These are phyloP conservation scores for Lodderomyces margitis DNA, from an alignment of 1,139 yeast genomes.

Conservation along the genomic window DNA sequence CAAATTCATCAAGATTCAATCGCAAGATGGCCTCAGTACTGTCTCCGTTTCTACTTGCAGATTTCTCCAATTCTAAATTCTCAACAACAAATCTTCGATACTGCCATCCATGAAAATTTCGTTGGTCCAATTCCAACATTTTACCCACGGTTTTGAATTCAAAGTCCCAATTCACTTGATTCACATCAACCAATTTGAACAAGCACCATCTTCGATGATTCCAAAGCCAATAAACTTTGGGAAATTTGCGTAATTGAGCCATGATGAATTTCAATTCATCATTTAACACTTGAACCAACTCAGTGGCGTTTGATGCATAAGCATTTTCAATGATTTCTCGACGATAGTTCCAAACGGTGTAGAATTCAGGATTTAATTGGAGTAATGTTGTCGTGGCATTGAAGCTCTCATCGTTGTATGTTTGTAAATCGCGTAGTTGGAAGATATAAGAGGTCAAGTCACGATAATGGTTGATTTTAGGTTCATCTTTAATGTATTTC, in stretches of 20 bases:
- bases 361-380: constrained; percentile 76
- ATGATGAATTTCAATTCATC: constrained; percentile 64
- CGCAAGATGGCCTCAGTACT: constrained; percentile 19
- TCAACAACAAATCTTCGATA: constrained; percentile 74
- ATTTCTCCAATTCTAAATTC: constrained; percentile 38
- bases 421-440: constrained; percentile 26
- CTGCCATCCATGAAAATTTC: constrained; percentile 97
- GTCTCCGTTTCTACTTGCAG: constrained; percentile 10
- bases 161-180: constrained; percentile 56
- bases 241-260: constrained; percentile 58
- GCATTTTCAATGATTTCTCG: constrained; percentile 59
- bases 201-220: constrained; percentile 88
- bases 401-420: constrained; percentile 43
- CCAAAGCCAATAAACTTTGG: constrained; percentile 98
- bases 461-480: constrained; percentile 55
- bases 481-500: constrained; percentile 55
- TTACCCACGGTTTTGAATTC: constrained; percentile 71
- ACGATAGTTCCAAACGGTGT: constrained; percentile 88
- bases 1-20: constrained; percentile 54
- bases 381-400: constrained; percentile 52
- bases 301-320: constrained; percentile 19
- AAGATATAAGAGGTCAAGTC: constrained; percentile 45
- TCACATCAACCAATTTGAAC: constrained; percentile 45
- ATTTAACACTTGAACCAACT: constrained; percentile 39
- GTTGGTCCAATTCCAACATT: constrained; percentile 66